A percentile compares a stretch with the other conserved stretches of the same genome.
Conservation (phyloP, 257 asterid genomes). For the Solanum verrucosum region DNA sequence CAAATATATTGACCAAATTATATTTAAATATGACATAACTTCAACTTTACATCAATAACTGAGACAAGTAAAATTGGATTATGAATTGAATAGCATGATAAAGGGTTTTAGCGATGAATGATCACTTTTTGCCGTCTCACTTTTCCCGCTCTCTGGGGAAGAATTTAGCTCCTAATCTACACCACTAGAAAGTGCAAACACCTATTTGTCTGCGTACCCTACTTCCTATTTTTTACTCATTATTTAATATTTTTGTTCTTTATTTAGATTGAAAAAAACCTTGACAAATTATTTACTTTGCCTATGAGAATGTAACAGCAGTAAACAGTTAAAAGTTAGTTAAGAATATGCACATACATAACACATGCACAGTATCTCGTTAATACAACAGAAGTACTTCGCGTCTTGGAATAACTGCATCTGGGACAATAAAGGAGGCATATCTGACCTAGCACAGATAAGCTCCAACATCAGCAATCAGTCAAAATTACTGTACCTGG, state of each 20-base stretch:
- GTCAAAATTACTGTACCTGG: constrained; percentile 42
- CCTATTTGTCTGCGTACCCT: background rate
- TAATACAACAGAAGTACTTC: background rate
- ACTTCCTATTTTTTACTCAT: background rate
- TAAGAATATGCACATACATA: background rate
- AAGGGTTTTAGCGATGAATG: background rate
- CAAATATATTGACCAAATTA: background rate
- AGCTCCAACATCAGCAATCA: background rate
- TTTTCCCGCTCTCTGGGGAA: background rate
- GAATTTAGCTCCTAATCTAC: background rate
- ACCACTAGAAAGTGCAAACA: background rate
- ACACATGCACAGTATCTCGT: background rate
- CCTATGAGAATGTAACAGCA: background rate
- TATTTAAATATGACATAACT: background rate
- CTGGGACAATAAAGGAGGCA: background rate
- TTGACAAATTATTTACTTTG: background rate
- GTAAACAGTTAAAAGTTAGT: background rate
- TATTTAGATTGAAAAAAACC: background rate
- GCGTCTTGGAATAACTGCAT: background rate
- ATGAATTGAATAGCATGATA: background rate
- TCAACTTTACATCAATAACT: background rate
- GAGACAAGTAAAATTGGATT: background rate
- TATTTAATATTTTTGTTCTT: background rate
- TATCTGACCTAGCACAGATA: background rate
- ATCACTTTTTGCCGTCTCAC: background rate